These are phyloP conservation scores for Eimeria zaria DNA, from an alignment of 169 alveolate species.

Conservation along the genomic window DNA sequence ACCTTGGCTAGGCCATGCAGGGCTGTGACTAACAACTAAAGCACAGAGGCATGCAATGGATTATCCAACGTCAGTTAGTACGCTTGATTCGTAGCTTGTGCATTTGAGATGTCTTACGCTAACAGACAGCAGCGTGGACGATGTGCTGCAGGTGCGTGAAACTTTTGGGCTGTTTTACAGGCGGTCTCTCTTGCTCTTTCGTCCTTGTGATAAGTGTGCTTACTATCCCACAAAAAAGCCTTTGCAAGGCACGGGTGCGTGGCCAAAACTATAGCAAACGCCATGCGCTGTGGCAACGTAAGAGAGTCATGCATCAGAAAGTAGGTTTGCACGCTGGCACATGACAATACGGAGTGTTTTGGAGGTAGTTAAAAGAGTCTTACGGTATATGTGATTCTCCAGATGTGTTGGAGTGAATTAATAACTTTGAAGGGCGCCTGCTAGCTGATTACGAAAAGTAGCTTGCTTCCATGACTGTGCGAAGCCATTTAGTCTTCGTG, in stretches of 20 bases:
- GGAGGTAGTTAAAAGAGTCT: neutral
- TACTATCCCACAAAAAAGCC: neutral
- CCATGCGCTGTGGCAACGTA: neutral
- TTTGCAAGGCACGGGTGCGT: neutral
- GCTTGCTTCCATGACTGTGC: neutral
- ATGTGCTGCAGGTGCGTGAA: neutral
- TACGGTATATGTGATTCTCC: neutral
- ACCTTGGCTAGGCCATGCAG: neutral
- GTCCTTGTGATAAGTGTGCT: neutral
- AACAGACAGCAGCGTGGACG: neutral
- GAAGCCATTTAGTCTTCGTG: neutral
- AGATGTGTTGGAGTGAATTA: neutral
- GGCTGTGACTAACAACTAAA: neutral
- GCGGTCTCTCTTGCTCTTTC: neutral
- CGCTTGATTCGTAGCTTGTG: neutral
- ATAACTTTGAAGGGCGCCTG: neutral
- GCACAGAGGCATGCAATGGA: neutral
- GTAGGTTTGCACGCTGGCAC: neutral
- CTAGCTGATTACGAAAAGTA: neutral
- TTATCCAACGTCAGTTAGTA: neutral
- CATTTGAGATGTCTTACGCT: neutral
- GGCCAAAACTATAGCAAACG: neutral
- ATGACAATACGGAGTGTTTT: neutral
- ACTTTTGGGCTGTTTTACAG: too few relatives aligned
- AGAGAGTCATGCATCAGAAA: neutral